These are phyloP conservation scores for Calonectria pteridis DNA, from an alignment of 2,329 filamentous ascomycete species.

Conservation along the genomic window DNA sequence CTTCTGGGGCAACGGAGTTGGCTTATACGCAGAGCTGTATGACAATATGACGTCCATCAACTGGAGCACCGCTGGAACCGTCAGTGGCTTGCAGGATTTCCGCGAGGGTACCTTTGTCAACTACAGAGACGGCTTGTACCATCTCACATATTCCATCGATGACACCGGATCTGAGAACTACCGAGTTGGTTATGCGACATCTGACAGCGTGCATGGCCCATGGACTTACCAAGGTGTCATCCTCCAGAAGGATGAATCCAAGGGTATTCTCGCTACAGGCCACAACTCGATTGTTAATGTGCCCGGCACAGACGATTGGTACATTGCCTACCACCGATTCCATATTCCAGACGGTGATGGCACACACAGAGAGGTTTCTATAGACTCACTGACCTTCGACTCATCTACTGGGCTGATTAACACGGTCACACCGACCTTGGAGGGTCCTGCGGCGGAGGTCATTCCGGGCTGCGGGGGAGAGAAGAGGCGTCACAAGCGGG, in stretches of 20 bases:
- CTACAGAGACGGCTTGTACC: conserved; percentile 59
- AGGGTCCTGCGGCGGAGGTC: conserved; percentile 16
- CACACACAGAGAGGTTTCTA: conserved; percentile 56
- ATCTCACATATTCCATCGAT: conserved; percentile 62
- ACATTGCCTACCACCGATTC: conserved; percentile 63
- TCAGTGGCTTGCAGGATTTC: conserved; percentile 56
- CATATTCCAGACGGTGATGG: conserved; percentile 59
- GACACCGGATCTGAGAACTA: conserved; percentile 61
- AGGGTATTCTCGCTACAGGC: conserved; percentile 60
- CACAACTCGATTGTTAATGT: conserved; percentile 61
- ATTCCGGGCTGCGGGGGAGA: conserved; percentile 19
- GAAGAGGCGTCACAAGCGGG: background rate
- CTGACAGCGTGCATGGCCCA: conserved; percentile 52
- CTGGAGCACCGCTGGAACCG: conserved; percentile 46
- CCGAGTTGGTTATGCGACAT: conserved; percentile 60
- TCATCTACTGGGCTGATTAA: conserved; percentile 52
- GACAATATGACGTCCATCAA: conserved; percentile 62
- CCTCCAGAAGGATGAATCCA: conserved; percentile 54
- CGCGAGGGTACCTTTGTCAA: conserved; percentile 57
- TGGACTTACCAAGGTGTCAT: conserved; percentile 60
- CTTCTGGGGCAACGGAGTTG: conserved; percentile 68
- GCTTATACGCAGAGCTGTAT: conserved; percentile 56
- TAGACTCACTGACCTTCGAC: conserved; percentile 57
- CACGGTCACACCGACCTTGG: conserved; percentile 46
- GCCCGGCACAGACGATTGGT: conserved; percentile 62